Base-by-base conservation (phyloP, 2,329 filamentous ascomycete species). In the Aspergillus tubingensis region DNA sequence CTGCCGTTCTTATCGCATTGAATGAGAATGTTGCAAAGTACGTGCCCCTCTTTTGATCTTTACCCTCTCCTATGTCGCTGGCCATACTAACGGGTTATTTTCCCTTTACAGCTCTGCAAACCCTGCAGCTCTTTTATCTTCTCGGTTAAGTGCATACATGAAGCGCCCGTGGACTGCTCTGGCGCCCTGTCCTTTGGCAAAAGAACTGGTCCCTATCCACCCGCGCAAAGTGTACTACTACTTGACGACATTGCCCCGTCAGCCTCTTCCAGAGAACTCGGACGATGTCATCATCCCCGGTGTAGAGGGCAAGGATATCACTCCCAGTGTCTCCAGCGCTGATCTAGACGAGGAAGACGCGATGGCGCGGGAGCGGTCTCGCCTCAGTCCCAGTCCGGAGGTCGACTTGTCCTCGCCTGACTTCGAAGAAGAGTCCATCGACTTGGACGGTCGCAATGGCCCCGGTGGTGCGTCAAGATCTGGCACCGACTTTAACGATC, bases 191-290 rank as follows among this genome's bases (percentile, higher is more conserved):
- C 94, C 95, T 3, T 80, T 98, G 58, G 91, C 91, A 54, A 98
- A 98, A 80, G 92, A 96, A 77, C 86, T 97, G 57, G 92, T 97
- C 74, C 88, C 91, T 43, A 90, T 94, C 44, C 94, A 98, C 74
- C 95, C 95, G 19, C 90, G 94, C 73, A 91, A 95, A 77, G 93
- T 96, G 50, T 98, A 96, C 82, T 98, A 96, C 80, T 98, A 93
- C 79, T 86, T 99, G 62, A 96, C 92, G 41, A 96, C 91, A n/a
- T 89, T 85, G 71, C 88, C 91, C 50, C 91, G 90, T 72, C 91
- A 94, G 73, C 87, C 91, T 39, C 86, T 98, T 19, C 91, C 92
- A 2, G 86, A 90, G 65, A 83, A 81, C 47, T 79, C 86, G 55
- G 80, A 82, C 59, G 81, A 85, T 69, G 76, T 80, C 69, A 70